Percentiles rank a stretch among this genome's conserved stretches.
These are phyloP conservation scores for Alternaria angustiovoidea DNA, from an alignment of 2,329 filamentous ascomycete species.

Conservation along the genomic window DNA sequence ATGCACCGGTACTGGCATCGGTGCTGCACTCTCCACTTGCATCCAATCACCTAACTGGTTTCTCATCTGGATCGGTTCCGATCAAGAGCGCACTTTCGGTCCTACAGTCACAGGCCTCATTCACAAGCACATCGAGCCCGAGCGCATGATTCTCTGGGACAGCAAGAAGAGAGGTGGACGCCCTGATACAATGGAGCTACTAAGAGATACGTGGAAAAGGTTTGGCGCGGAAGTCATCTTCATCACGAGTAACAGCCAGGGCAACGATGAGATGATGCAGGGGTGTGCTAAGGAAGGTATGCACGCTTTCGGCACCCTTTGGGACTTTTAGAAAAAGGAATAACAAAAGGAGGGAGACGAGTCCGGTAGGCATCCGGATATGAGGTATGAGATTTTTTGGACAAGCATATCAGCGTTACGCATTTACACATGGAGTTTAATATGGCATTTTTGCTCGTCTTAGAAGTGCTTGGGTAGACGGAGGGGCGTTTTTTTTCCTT, in stretches of 20 bases:
- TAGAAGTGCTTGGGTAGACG: background rate
- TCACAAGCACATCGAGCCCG: slow-evolving; percentile 44
- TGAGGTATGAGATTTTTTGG: background rate
- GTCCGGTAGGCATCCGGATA: background rate
- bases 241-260: slow-evolving; percentile 48
- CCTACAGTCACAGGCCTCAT: slow-evolving; percentile 46
- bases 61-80: slow-evolving; percentile 49
- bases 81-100: slow-evolving; percentile 47
- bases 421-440: slow-evolving; percentile 1
- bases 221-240: slow-evolving; percentile 48
- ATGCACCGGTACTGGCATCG: slow-evolving; percentile 48
- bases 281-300: slow-evolving; percentile 42
- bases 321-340: slow-evolving; percentile 38
- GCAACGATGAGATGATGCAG: slow-evolving; percentile 51
- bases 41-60: slow-evolving; percentile 49
- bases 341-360: background rate
- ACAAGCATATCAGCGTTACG: background rate
- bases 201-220: slow-evolving; percentile 45
- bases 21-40: slow-evolving; percentile 47
- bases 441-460: background rate
- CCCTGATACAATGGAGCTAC: slow-evolving; percentile 43
- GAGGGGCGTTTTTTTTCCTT: background rate
- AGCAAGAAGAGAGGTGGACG: slow-evolving; percentile 47
- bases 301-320: slow-evolving; percentile 48
- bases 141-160: slow-evolving; percentile 50